Percentiles rank a stretch among this genome's conserved stretches.
These are phyloP conservation scores for Primulina eburnea DNA, from an alignment of 257 asterid genomes.

Conservation along the genomic window DNA sequence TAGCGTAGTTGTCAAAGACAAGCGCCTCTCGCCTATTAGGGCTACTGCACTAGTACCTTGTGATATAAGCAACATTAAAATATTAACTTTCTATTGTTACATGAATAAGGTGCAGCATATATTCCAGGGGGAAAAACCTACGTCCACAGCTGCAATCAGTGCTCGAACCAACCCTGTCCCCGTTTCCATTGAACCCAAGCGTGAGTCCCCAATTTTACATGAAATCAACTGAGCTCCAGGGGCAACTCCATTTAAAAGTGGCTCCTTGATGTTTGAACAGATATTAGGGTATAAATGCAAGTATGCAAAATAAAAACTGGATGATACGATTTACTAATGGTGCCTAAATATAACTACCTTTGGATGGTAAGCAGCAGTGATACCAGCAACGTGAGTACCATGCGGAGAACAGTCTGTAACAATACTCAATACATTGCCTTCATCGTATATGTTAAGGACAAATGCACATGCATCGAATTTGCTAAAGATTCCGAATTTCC, in stretches of 20 bases:
- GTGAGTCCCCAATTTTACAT: conserved; percentile 96
- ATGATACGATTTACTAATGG: conserved; percentile 16
- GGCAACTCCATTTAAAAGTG: conserved; percentile 94
- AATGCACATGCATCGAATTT: conserved; percentile 84
- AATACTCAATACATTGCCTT: conserved; percentile 84
- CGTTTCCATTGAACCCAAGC: conserved; percentile 97
- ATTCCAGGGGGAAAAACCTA: conserved; percentile 27
- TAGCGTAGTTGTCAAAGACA: too few relatives aligned
- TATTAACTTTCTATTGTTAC: conserved; percentile 7
- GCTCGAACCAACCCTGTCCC: conserved; percentile 99
- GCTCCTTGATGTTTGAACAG: conserved; percentile 57
- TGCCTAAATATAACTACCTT: conserved; percentile 46
- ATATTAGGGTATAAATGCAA: conserved; percentile 19
- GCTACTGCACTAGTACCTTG: neutral
- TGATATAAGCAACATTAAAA: conserved; percentile 2
- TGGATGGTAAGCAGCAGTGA: conserved; percentile 86
- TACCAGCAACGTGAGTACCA: conserved; percentile 99
- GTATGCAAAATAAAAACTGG: conserved; percentile 8
- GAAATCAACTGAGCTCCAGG: conserved; percentile 98
- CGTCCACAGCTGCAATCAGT: conserved; percentile 94
- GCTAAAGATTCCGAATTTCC: conserved; percentile 86
- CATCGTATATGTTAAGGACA: conserved; percentile 69
- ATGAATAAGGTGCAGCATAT: conserved; percentile 6
- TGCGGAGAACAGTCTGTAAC: conserved; percentile 95
- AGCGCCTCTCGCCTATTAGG: too few relatives aligned